A percentile compares a stretch with the other conserved stretches of the same genome.
phyloP scores from a whole-genome alignment of 768 basidiomycete species.

The Boletus sp. region DNA sequence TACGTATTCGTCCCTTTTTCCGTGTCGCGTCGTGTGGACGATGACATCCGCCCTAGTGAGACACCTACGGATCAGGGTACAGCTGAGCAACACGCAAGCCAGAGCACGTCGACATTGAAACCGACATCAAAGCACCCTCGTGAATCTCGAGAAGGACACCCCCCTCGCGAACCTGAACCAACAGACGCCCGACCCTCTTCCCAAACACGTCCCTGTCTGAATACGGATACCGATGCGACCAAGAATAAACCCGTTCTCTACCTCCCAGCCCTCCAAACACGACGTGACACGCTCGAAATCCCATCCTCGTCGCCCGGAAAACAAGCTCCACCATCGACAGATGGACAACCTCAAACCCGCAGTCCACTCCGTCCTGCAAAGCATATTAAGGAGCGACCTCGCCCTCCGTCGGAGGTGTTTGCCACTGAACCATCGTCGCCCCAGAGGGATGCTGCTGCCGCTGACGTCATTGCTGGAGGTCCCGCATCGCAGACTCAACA shows the following conservation, averaged over 20 bases:
- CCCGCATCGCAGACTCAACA: not conserved
- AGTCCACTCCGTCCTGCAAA: constrained; percentile 1
- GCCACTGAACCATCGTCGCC: constrained; percentile 19
- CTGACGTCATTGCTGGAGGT: not conserved
- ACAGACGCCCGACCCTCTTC: not conserved
- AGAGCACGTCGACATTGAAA: not conserved
- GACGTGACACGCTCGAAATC: not conserved
- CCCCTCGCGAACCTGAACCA: not conserved
- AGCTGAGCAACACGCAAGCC: not conserved
- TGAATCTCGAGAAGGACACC: not conserved
- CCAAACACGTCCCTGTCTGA: not conserved
- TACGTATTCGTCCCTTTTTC: not conserved
- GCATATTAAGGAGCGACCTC: constrained; percentile 9
- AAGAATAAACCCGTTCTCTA: not conserved
- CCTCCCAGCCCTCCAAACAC: not conserved
- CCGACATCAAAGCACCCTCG: not conserved
- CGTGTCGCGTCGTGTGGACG: too few relatives aligned
- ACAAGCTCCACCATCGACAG: not conserved
- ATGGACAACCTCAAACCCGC: not conserved
- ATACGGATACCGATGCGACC: not conserved
- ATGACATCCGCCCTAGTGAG: constrained; percentile 6
- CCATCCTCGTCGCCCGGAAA: not conserved
- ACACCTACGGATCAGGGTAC: not conserved
- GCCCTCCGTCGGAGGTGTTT: constrained; percentile 15
- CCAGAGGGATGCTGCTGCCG: not conserved